Conservation (phyloP, 345 rosid genomes). For the Arabis alpina region DNA sequence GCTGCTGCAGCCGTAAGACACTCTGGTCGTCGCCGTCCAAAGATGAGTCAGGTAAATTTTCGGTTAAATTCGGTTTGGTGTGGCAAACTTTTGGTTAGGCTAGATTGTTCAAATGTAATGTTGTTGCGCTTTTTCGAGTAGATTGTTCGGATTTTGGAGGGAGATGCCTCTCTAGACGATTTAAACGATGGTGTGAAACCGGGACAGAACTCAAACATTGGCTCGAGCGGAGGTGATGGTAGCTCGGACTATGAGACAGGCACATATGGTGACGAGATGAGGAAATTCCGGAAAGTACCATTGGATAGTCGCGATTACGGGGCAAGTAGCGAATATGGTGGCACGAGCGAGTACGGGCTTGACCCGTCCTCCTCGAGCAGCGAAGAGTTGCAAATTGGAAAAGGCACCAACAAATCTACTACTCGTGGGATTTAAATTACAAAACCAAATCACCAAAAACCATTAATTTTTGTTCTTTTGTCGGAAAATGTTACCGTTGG, state of each 20-base stretch:
- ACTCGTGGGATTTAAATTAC: slow-evolving; percentile 63
- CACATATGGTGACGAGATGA: slow-evolving; percentile 82
- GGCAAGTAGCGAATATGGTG: slow-evolving; percentile 73
- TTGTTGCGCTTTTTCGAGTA: slow-evolving; percentile 8
- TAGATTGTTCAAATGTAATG: no score
- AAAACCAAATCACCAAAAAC: neutral
- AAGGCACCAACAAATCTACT: slow-evolving; percentile 32
- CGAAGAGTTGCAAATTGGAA: slow-evolving; percentile 46
- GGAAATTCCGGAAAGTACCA: slow-evolving; percentile 68
- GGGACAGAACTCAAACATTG: slow-evolving; percentile 55
- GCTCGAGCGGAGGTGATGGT: slow-evolving; percentile 58
- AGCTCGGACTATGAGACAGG: slow-evolving; percentile 79
- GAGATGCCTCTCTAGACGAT: slow-evolving; percentile 71
- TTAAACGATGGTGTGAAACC: slow-evolving; percentile 73
- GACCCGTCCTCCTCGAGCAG: slow-evolving; percentile 84
- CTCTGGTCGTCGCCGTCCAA: slow-evolving; percentile 86
- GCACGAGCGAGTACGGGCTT: slow-evolving; percentile 77
- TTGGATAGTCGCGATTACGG: slow-evolving; percentile 69
- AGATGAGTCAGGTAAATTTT: slow-evolving; percentile 75
- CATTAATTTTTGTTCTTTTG: neutral
- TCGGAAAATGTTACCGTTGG: slow-evolving; percentile 10
- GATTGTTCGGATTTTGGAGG: slow-evolving; percentile 88
- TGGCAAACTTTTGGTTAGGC: no score
- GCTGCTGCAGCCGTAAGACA: slow-evolving; percentile 91
- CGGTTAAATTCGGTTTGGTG: neutral